These are phyloP conservation scores for Bonia amplexicaulis DNA, from an alignment of 176 grass and related monocot genomes.

Conservation along the genomic window DNA sequence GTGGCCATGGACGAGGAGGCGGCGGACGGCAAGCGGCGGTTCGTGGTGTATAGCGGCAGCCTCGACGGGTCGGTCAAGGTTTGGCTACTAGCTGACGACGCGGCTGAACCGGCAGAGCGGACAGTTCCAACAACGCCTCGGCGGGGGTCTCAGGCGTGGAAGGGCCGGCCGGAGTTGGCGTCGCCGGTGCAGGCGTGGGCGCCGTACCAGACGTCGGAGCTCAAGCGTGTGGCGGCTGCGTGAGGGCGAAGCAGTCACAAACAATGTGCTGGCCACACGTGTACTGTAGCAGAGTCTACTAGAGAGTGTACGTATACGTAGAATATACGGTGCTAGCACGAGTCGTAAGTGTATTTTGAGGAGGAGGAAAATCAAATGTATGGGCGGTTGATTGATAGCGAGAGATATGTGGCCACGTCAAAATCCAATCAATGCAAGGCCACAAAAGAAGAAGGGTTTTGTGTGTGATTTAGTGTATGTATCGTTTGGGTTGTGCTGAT, in stretches of 20 bases:
- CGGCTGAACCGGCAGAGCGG: not conserved
- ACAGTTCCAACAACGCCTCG: not conserved
- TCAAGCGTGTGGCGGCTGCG: slow-evolving; percentile 7
- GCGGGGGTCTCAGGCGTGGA: not conserved
- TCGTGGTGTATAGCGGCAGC: slow-evolving; percentile 65
- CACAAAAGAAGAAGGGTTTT: not conserved
- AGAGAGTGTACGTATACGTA: slow-evolving; percentile 4
- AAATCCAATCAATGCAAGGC: not conserved
- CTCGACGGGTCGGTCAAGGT: slow-evolving; percentile 56
- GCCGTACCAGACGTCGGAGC: not conserved
- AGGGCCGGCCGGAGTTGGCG: not conserved
- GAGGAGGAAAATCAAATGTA: not conserved
- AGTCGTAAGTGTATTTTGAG: not conserved
- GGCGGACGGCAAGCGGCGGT: not conserved
- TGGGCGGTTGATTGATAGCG: slow-evolving; percentile 24
- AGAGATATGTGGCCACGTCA: not conserved
- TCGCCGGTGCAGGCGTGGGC: not conserved
- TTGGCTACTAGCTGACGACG: slow-evolving; percentile 38
- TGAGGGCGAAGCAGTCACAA: slow-evolving; percentile 6
- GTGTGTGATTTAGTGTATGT: not conserved
- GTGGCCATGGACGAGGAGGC: slow-evolving; percentile 41
- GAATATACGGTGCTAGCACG: not conserved
- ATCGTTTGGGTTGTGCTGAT: not conserved
- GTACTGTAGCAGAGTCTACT: not conserved
- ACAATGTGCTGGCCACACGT: slow-evolving; percentile 3